Conservation (phyloP, 352 stramenopile species). For the Halophytophthora batemanensis region DNA sequence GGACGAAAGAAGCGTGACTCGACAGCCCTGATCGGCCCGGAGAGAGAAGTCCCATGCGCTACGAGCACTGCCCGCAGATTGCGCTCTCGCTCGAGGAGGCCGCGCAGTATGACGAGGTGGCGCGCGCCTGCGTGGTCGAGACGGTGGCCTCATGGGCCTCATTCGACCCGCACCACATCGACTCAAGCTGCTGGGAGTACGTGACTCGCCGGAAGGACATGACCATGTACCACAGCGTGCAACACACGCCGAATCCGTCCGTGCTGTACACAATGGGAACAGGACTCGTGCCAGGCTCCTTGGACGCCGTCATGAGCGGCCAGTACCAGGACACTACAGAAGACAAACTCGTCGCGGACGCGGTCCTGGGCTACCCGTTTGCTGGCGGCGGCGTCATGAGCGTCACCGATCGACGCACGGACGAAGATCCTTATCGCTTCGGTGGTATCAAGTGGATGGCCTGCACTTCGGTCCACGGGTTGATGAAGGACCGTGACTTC, state of each 20-base stretch:
- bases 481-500: constrained; percentile 31
- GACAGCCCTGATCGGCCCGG: no score
- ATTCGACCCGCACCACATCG: constrained; percentile 27
- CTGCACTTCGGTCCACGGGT: constrained; percentile 19
- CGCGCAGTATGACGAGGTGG: constrained; percentile 22
- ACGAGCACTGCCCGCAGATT: constrained; percentile 23
- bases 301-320: constrained; percentile 42
- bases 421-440: constrained; percentile 35
- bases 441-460: constrained; percentile 51
- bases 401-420: constrained; percentile 24
- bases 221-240: constrained; percentile 33
- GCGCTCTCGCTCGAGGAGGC: constrained; percentile 16
- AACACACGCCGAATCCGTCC: constrained; percentile 23
- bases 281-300: constrained; percentile 17
- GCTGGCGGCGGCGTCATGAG: constrained; percentile 32
- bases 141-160: constrained; percentile 22
- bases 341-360: constrained; percentile 29
- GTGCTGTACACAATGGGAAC: constrained; percentile 29
- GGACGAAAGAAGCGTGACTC: no score
- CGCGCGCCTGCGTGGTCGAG: constrained; percentile 23
- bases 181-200: constrained; percentile 27
- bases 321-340: constrained; percentile 41
- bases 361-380: constrained; percentile 33
- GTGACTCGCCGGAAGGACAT: constrained; percentile 29
- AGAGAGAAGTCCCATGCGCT: no score